phyloP scores from a whole-genome alignment of 192 early-diverging fungal genomes.

The Powellomyces hirtus region DNA sequence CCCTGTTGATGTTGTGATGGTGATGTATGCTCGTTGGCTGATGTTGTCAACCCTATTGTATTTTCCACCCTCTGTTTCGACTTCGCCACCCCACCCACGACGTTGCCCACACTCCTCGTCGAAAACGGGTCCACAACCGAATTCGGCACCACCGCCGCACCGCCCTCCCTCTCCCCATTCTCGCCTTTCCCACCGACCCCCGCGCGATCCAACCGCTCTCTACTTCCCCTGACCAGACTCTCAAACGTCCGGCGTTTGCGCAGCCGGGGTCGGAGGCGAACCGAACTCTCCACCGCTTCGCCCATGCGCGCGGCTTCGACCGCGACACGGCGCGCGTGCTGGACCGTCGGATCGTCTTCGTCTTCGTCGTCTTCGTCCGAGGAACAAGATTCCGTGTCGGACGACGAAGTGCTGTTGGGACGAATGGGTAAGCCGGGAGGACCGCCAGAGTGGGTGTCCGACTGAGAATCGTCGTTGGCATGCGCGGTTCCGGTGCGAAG shows the following conservation, averaged over 20 bases:
- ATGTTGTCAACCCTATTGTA: too few species aligned
- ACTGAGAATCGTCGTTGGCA: too few species aligned
- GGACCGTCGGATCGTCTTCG: background rate
- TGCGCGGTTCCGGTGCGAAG: too few species aligned
- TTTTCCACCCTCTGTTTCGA: background rate
- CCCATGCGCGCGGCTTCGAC: conserved; percentile 4
- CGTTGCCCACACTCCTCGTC: conserved; percentile 48
- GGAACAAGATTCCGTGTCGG: too few species aligned
- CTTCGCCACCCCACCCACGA: background rate
- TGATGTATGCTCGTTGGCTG: too few species aligned
- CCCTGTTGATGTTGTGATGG: too few species aligned
- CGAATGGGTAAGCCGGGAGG: too few species aligned
- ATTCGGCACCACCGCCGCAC: too few species aligned
- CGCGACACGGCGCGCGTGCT: background rate
- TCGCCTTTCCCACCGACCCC: too few species aligned
- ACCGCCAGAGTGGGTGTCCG: too few species aligned
- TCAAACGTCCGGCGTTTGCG: conserved; percentile 14
- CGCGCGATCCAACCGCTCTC: background rate
- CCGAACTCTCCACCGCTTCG: conserved; percentile 14
- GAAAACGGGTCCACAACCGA: conserved; percentile 44
- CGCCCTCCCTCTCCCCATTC: too few species aligned
- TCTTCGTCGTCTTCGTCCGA: conserved; percentile 4
- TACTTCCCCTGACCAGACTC: background rate
- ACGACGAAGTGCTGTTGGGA: too few species aligned
- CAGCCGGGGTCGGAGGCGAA: background rate